These are phyloP conservation scores for Penicillium sp. DNA, from an alignment of 2,329 filamentous ascomycete genomes.

Conservation along the genomic window DNA sequence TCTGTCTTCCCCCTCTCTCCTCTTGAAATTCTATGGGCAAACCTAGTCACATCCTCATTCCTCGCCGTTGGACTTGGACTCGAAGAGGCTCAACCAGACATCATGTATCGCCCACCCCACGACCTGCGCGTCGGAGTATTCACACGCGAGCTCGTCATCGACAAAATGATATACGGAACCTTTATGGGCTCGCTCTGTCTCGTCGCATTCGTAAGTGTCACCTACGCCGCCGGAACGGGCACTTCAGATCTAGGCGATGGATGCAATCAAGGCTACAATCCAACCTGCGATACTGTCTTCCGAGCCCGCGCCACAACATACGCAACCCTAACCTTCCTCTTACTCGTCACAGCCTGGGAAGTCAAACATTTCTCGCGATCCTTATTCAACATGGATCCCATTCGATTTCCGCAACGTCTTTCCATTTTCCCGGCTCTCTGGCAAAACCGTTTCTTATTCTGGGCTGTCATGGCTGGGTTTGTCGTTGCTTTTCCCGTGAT, in stretches of 20 bases:
- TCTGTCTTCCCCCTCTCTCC: conserved; percentile 87
- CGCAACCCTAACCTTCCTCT: conserved; percentile 74
- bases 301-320: conserved; percentile 76
- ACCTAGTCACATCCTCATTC: conserved; percentile 85
- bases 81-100: conserved; percentile 74
- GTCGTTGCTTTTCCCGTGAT: conserved; percentile 63
- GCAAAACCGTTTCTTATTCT: conserved; percentile 74
- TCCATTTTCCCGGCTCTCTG: conserved; percentile 70
- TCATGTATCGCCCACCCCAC: conserved; percentile 82
- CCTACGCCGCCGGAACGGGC: conserved; percentile 46
- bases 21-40: conserved; percentile 89
- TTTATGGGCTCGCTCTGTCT: conserved; percentile 56
- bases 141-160: conserved; percentile 48
- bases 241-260: conserved; percentile 59
- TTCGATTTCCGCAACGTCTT: conserved; percentile 63
- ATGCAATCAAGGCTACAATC: conserved; percentile 60
- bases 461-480: conserved; percentile 64
- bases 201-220: conserved; percentile 46
- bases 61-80: conserved; percentile 85
- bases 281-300: conserved; percentile 62
- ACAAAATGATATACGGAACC: conserved; percentile 51
- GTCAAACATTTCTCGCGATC: conserved; percentile 75
- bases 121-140: conserved; percentile 54
- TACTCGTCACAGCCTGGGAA: conserved; percentile 79
- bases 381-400: conserved; percentile 68